phyloP scores from a whole-genome alignment of 2,329 filamentous ascomycete species.

The Curvularia lunata region DNA sequence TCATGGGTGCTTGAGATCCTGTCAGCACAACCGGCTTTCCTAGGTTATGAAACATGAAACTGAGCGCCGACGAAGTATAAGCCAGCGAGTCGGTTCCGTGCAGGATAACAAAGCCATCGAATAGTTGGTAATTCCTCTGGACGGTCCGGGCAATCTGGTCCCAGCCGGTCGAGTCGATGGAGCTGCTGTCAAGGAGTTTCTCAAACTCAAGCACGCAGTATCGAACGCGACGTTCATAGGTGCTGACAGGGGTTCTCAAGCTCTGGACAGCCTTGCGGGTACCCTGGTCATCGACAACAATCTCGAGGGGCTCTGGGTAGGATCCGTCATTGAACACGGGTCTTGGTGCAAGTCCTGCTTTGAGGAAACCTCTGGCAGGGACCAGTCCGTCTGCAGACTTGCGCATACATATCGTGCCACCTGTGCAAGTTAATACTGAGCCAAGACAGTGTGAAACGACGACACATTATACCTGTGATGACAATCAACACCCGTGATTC shows the following conservation, averaged over 20 bases:
- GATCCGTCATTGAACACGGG: slow-evolving; percentile 85
- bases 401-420: slow-evolving; percentile 89
- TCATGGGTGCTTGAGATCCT: slow-evolving; percentile 74
- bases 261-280: slow-evolving; percentile 65
- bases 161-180: slow-evolving; percentile 86
- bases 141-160: slow-evolving; percentile 81
- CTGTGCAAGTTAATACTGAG: slow-evolving; percentile 34
- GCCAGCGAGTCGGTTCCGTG: slow-evolving; percentile 88
- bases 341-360: slow-evolving; percentile 79
- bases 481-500: slow-evolving; percentile 87
- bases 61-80: slow-evolving; percentile 87
- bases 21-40: slow-evolving; percentile 92
- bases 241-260: slow-evolving; percentile 78
- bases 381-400: slow-evolving; percentile 79
- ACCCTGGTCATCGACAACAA: slow-evolving; percentile 59
- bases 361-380: slow-evolving; percentile 74
- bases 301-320: slow-evolving; percentile 61
- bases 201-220: slow-evolving; percentile 86
- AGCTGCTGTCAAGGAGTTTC: slow-evolving; percentile 85
- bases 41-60: slow-evolving; percentile 90
- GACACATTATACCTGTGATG: slow-evolving; percentile 70
- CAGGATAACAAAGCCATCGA: slow-evolving; percentile 88
- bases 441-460: background rate
- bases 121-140: slow-evolving; percentile 82
- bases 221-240: slow-evolving; percentile 79